Conservation (phyloP, 1,284 basidiomycete species). For the Ustilago tritici region DNA sequence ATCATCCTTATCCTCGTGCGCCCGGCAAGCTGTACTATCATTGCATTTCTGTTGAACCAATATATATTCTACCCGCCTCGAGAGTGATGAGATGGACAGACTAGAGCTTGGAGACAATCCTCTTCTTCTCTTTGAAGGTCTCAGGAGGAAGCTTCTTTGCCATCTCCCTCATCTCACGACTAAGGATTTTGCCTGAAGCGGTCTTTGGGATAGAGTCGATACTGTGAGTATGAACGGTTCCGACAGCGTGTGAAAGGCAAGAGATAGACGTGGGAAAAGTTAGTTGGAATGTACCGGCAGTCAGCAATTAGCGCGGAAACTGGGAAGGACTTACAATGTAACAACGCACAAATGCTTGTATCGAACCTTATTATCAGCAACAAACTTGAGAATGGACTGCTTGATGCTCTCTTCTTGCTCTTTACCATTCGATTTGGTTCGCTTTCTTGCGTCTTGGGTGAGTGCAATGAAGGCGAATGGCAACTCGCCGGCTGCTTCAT, state of each 20-base stretch:
- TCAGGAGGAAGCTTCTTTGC: conserved; percentile 50
- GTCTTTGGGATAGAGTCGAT: conserved; percentile 60
- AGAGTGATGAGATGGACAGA: not conserved
- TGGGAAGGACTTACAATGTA: conserved; percentile 51
- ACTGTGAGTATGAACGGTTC: conserved; percentile 7
- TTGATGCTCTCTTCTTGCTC: conserved; percentile 37
- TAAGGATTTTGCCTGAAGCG: conserved; percentile 58
- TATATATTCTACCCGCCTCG: not conserved
- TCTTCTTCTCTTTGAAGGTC: conserved; percentile 32
- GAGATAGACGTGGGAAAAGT: not conserved
- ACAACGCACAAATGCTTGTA: conserved; percentile 80
- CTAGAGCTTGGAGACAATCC: conserved; percentile 36
- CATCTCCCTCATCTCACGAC: conserved; percentile 52
- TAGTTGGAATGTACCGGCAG: not conserved
- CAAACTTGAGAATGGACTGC: conserved; percentile 73
- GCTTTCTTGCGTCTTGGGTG: conserved; percentile 71
- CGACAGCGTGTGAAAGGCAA: not conserved
- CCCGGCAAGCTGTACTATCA: conserved; percentile 3
- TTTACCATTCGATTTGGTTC: conserved; percentile 72
- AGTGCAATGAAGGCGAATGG: conserved; percentile 81
- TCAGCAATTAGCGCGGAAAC: not conserved
- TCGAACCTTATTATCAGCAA: conserved; percentile 77
- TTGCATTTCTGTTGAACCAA: conserved; percentile 1
- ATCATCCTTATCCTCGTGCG: too few species aligned
- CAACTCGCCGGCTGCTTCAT: conserved; percentile 83